Conservation (phyloP, 306 rosid genomes). For the Dryas octopetala region DNA sequence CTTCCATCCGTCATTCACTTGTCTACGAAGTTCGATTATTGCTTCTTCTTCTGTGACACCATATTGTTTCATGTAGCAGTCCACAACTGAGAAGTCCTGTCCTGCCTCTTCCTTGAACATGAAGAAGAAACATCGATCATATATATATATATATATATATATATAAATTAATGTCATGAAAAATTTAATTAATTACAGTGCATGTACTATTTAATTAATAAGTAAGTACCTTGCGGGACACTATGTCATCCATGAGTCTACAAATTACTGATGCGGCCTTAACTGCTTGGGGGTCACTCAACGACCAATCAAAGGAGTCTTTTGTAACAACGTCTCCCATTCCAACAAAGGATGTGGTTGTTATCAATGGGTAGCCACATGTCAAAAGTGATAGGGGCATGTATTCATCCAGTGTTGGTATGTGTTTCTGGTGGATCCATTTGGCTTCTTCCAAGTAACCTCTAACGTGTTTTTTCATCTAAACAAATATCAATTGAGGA, state of each 20-base stretch:
- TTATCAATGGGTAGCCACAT: background rate
- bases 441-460: slow-evolving; percentile 40
- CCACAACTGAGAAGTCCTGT: slow-evolving; percentile 30
- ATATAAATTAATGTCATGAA: no score
- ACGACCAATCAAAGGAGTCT: slow-evolving; percentile 18
- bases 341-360: slow-evolving; percentile 11
- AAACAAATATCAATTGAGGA: no score
- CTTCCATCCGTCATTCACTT: slow-evolving; percentile 32
- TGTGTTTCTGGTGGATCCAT: slow-evolving; percentile 36
- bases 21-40: background rate
- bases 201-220: no score
- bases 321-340: slow-evolving; percentile 28
- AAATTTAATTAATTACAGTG: no score
- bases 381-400: background rate
- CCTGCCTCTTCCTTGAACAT: slow-evolving; percentile 38
- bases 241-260: slow-evolving; percentile 21
- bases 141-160: no score
- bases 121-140: no score
- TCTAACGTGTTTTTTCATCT: background rate
- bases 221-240: slow-evolving; percentile 8
- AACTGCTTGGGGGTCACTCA: slow-evolving; percentile 6
- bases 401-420: slow-evolving; percentile 44
- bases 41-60: slow-evolving; percentile 20
- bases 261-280: background rate
- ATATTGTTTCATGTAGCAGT: slow-evolving; percentile 46